Base-by-base conservation (phyloP, 2,329 filamentous ascomycete genomes). In the Hymenoscyphus occultus region DNA sequence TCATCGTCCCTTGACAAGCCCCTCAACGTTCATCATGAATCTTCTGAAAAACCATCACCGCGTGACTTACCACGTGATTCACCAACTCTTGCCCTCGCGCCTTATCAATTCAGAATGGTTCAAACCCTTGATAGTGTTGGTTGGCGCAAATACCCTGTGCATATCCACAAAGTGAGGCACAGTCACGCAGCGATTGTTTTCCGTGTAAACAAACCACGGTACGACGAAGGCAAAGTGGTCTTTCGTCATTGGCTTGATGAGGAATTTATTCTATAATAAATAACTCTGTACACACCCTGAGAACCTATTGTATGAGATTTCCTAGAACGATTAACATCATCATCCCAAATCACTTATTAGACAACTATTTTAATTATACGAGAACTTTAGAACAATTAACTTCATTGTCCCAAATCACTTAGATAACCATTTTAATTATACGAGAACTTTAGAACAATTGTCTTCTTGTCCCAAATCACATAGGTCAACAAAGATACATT, bases 101-200 rank as follows among this genome's bases (percentile, higher is more conserved):
- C 88, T 4, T 85, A 87, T 59, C 94, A 98, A 77, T 96, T 97
- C 75, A 83, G 85, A 59, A 97, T 97, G 86, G 90, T 97, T 67
- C 83, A 90, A 39, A 85, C 87, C 10, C 80, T 98, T 59, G 87
- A 98, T 71, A 75, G 76, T n/a, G 74, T 89, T 1, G 81, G 83
- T 4, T 89, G 86, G 84, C 80, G 82, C 59, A 90, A 89, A 75
- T 88, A 86, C 69, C 85, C 83, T 0, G 86, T 93, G 3, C 88
- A 90, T 78, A 93, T 95, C 48, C 89, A 90, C 69, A 90, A 93
- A 5, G 83, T 87, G 63, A 79, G 82, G n/a, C 92, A 97, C 75
- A 91, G 86, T 66, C 94, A 98, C 77, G 94, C 93, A 0, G 93
- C 93, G 2, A 96, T 98, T 59, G 91, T 98, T 68, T 88, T 96